Percentiles rank a stretch among this genome's conserved stretches.
These are phyloP conservation scores for Retiboletus flavoniger DNA, from an alignment of 1,284 basidiomycete genomes.

Conservation along the genomic window DNA sequence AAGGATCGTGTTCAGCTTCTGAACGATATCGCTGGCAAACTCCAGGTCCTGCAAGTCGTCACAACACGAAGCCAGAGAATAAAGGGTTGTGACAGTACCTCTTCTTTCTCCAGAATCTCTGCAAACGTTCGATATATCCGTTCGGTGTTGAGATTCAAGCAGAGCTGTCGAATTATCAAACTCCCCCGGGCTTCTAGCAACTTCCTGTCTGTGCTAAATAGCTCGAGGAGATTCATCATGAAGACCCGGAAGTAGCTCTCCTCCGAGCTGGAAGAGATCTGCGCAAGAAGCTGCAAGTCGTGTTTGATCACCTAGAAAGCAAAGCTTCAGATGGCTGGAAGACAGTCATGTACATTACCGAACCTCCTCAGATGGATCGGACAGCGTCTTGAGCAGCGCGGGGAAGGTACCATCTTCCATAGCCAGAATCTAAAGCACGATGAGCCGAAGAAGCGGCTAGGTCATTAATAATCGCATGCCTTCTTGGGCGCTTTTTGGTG, in stretches of 20 bases:
- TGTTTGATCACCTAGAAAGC: slow-evolving; percentile 81
- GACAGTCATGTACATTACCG: slow-evolving; percentile 6
- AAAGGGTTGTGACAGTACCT: slow-evolving; percentile 47
- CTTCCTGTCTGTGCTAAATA: slow-evolving; percentile 93
- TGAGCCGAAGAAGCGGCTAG: slow-evolving; percentile 2
- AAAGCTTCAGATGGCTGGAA: neutral
- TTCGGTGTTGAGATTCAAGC: slow-evolving; percentile 92
- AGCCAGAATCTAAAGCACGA: slow-evolving; percentile 70
- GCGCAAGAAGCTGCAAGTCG: slow-evolving; percentile 92
- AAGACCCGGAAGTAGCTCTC: slow-evolving; percentile 95
- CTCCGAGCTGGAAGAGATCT: slow-evolving; percentile 92
- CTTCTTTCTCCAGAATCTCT: slow-evolving; percentile 97
- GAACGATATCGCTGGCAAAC: slow-evolving; percentile 95
- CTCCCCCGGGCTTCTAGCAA: slow-evolving; percentile 92
- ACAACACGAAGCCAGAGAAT: neutral
- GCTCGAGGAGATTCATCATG: slow-evolving; percentile 91
- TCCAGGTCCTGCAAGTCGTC: slow-evolving; percentile 74
- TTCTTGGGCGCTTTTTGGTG: slow-evolving; percentile 97
- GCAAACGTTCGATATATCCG: slow-evolving; percentile 95
- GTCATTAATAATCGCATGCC: slow-evolving; percentile 41
- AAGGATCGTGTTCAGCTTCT: slow-evolving; percentile 95
- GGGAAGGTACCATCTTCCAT: slow-evolving; percentile 98
- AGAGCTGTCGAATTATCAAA: slow-evolving; percentile 94
- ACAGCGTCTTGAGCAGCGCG: slow-evolving; percentile 91
- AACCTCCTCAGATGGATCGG: slow-evolving; percentile 95